Evolutionary conservation across 1,139 yeast species (phyloP).

Genomic region (Meyerozyma elateridarum): DNA sequence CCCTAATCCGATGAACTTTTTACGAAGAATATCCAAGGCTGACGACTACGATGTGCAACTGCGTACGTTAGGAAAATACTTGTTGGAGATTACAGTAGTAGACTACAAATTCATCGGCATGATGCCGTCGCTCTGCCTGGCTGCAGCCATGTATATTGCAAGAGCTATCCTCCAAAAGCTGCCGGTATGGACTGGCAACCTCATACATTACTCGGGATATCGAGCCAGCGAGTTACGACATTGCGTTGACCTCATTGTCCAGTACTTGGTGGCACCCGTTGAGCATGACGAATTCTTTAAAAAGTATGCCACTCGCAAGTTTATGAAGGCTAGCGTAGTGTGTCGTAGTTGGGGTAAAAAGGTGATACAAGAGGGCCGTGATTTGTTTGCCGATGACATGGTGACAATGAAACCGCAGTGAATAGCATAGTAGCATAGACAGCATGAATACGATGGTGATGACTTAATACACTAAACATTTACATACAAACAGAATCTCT

Average conservation of each 20-base stretch:
- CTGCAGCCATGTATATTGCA: constrained; percentile 88
- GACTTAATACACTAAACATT: no score
- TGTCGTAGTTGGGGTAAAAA: constrained; percentile 91
- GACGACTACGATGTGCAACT: constrained; percentile 92
- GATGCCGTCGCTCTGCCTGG: constrained; percentile 81
- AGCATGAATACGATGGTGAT: no score
- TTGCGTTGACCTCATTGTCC: constrained; percentile 68
- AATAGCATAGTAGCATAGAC: no score
- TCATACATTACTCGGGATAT: constrained; percentile 89
- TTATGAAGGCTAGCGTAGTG: constrained; percentile 83
- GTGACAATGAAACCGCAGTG: constrained; percentile 2
- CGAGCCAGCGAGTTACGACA: constrained; percentile 66
- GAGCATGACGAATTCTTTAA: constrained; percentile 91
- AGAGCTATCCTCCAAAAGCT: constrained; percentile 69
- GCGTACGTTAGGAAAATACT: constrained; percentile 86
- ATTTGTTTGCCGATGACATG: constrained; percentile 2
- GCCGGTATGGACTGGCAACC: constrained; percentile 76
- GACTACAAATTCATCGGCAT: constrained; percentile 78
- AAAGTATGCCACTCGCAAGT: constrained; percentile 87
- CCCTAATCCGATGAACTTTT: constrained; percentile 92
- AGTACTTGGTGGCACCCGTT: constrained; percentile 78
- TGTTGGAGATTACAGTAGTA: constrained; percentile 74
- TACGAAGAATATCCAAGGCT: constrained; percentile 89
- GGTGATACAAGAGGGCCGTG: constrained; percentile 19
- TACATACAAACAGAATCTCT: no score